These are phyloP conservation scores for Dactylellina sp. DNA, from an alignment of 2,329 filamentous ascomycete species.

Conservation along the genomic window DNA sequence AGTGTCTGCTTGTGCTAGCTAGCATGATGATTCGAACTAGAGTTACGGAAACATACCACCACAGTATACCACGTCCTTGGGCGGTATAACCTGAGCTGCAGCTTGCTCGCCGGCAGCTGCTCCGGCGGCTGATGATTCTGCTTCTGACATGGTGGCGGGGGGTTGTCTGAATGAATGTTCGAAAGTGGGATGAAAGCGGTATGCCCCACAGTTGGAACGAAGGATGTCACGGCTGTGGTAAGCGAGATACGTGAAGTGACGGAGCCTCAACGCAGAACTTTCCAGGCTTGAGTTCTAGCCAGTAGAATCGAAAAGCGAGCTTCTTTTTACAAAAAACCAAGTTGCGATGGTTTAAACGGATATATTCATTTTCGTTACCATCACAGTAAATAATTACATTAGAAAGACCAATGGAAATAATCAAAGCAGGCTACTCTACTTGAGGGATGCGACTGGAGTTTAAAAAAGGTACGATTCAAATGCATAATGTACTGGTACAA, in stretches of 20 bases:
- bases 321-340: too few relatives aligned
- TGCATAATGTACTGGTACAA: conserved; percentile 41
- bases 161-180: neutral
- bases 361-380: conserved; percentile 17
- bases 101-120: conserved; percentile 42
- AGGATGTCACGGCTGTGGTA: neutral
- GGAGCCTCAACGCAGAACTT: conserved; percentile 7
- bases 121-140: conserved; percentile 53
- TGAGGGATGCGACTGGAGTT: neutral
- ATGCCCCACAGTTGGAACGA: conserved; percentile 40
- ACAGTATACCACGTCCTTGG: conserved; percentile 40
- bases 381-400: conserved; percentile 28
- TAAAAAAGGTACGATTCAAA: conserved; percentile 20
- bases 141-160: conserved; percentile 23
- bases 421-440: conserved; percentile 33
- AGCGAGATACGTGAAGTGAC: neutral
- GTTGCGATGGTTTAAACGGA: conserved; percentile 2
- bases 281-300: neutral
- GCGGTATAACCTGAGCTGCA: conserved; percentile 1
- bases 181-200: conserved; percentile 20
- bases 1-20: neutral
- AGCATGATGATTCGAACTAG: neutral
- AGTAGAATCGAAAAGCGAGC: too few relatives aligned
- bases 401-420: conserved; percentile 14
- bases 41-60: conserved; percentile 33